Base-by-base conservation (phyloP, 306 rosid genomes). In the Calophaca sinica region DNA sequence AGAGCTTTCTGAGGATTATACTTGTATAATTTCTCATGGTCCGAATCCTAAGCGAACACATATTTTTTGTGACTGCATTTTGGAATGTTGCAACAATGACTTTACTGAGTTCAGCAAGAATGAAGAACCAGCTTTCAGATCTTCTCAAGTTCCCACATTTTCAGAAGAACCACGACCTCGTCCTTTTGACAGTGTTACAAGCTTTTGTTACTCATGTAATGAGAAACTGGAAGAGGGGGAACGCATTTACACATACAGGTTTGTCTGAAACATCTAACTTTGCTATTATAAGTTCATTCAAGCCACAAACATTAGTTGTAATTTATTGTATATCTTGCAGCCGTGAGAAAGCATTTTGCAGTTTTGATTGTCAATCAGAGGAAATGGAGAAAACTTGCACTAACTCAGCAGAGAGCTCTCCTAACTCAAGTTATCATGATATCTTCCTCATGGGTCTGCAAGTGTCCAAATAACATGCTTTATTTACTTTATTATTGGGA, bases 21-120 rank as follows among this genome's bases (percentile, higher is more conserved):
- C 98, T 53, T 89, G 98, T 72, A 89, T 93, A 80, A 93, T 90
- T 86, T 93, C 96, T 77, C 93, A 90, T 64, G 98, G 98, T 79
- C 98, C 96, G 72, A 89, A 93, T 65, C 98, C 93, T 2, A 93
- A 89, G 84, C 82, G 82, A 62, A 89, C 90, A 32, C 98, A 78
- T 69, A 88, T 93, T 77, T 90, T 90, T 85, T 93, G 98, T 79
- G 98, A 93, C 89, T 85, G 88, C 82, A 75, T 93, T 78, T 88
- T 93, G 88, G 96, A 90, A 60, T 86, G 90, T 83, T 83, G 81
- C 81, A 79, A 81, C 77, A 87, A 79, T 54, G 96, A 89, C 82
- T 73, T 73, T 31, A 71, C 80, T 4, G 81, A 76, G 83, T 86
- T 86, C 70, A 70, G 79, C 66, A 77, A 59, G 80, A 82, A 58